A percentile compares a stretch with the other conserved stretches of the same genome.
phyloP scores from a whole-genome alignment of 1,284 basidiomycete species.

The Ceratorhiza oryzae-sativae region DNA sequence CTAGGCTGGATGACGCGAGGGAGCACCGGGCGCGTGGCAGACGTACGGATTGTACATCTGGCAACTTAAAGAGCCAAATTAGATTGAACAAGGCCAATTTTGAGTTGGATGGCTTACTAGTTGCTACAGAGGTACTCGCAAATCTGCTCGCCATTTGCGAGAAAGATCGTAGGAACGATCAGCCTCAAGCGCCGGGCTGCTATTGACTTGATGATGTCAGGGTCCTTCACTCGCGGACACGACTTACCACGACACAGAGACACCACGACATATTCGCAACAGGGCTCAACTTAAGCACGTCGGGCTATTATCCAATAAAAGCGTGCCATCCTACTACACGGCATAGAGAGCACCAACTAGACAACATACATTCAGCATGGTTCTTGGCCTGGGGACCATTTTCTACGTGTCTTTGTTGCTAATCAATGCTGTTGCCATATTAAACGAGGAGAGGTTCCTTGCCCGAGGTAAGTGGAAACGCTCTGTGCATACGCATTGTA shows the following conservation, averaged over 20 bases:
- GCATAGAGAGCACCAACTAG: background rate
- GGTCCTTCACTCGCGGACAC: slow-evolving; percentile 5
- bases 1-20: background rate
- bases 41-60: slow-evolving; percentile 1
- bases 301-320: too few relatives aligned
- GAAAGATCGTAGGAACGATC: background rate
- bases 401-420: slow-evolving; percentile 80
- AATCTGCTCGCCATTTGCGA: slow-evolving; percentile 5
- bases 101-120: background rate
- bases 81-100: background rate
- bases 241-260: slow-evolving; percentile 10
- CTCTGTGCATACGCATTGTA: slow-evolving; percentile 33
- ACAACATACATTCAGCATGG: slow-evolving; percentile 1
- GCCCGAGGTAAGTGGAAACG: slow-evolving; percentile 75
- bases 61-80: background rate
- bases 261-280: background rate
- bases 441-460: slow-evolving; percentile 95
- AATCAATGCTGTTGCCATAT: slow-evolving; percentile 91
- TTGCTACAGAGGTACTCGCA: background rate
- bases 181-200: slow-evolving; percentile 1
- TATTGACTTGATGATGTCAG: slow-evolving; percentile 2
- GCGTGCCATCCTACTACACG: too few relatives aligned
- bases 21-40: background rate
- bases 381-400: slow-evolving; percentile 62
- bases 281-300: too few relatives aligned